Evolutionary conservation across 2,329 filamentous ascomycete genomes (phyloP), one percentile per base, ranked within the genome.

Genomic region (Moelleriella libera): DNA sequence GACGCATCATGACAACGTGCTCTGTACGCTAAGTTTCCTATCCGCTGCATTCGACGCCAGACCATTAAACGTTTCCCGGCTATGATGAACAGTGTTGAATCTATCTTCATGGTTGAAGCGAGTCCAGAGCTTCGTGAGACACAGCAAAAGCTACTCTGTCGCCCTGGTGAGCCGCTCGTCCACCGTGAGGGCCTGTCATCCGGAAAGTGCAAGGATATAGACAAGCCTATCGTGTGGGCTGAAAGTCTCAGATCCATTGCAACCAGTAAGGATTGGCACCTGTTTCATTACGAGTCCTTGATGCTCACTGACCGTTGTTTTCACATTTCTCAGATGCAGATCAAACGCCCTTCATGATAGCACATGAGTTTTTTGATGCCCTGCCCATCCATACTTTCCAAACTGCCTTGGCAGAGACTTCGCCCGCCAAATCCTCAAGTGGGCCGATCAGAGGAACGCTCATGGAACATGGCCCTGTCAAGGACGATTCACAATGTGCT

Each of bases 311-410:
- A 41, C 40, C 40, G 14, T 14, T 11, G 11, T 42, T 11, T n/a
- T 28, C 7, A 21, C 11, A 11, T 6, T 10, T 11, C 30, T 10
- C 54, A 82, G 80, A 78, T 51, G 66, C 79, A 28, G 73, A 75
- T 50, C 85, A 84, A 60, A 85, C 82, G 28, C 90, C 92, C 1
- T 94, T 97, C 63, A 94, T 98, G 51, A 78, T 97, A 45, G 92
- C 92, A 5, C 92, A 98, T 63, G 92, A 98, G 62, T 97, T 98
- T 72, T 98, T 98, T 68, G 92, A 98, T 57, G 92, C 92, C 2
- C 80, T 98, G 1, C 92, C 92, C 34, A 96, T 98, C 55, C 89
- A 98, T 63, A 82, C 87, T 51, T 98, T 98, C 62, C 84, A 97
- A 63, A 83, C 86, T 11, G 74, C 90, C 45, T 61, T 65, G 5